Percentiles rank a stretch among this genome's conserved stretches.
Conservation (phyloP, 2,329 filamentous ascomycete species). For the Alternaria ethzedia region DNA sequence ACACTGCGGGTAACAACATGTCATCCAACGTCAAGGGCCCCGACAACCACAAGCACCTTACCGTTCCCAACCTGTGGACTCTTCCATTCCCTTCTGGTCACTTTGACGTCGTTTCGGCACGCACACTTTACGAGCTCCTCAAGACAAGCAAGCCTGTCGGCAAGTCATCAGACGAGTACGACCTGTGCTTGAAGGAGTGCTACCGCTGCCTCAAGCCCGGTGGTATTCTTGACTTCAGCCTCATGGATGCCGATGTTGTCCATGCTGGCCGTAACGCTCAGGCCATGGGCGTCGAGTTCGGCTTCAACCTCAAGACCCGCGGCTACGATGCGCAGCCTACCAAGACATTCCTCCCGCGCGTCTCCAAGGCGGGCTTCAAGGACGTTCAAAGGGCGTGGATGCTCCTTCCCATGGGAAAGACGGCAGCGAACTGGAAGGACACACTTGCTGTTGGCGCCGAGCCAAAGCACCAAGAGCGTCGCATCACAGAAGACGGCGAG, state of each 20-base stretch:
- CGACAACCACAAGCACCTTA: conserved; percentile 82
- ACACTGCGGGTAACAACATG: conserved; percentile 58
- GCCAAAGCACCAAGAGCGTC: conserved; percentile 39
- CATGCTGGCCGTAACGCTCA: conserved; percentile 80
- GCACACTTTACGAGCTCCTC: conserved; percentile 83
- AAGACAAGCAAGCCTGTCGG: conserved; percentile 65
- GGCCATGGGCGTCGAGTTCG: conserved; percentile 89
- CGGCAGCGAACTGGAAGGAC: conserved; percentile 48
- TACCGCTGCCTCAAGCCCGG: conserved; percentile 91
- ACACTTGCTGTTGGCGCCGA: conserved; percentile 44
- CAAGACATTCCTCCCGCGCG: conserved; percentile 76
- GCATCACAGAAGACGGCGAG: conserved; percentile 45
- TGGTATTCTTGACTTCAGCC: conserved; percentile 87
- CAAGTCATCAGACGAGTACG: conserved; percentile 76
- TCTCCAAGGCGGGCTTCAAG: conserved; percentile 78
- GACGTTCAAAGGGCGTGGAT: conserved; percentile 85
- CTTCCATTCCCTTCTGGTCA: conserved; percentile 85
- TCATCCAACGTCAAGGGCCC: conserved; percentile 71
- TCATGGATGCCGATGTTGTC: conserved; percentile 89
- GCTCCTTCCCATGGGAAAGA: conserved; percentile 79
- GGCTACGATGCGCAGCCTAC: conserved; percentile 89
- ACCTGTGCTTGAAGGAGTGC: conserved; percentile 82
- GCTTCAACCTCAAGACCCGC: conserved; percentile 84
- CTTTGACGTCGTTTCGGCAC: conserved; percentile 91
- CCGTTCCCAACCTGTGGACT: conserved; percentile 76